A percentile compares a stretch with the other conserved stretches of the same genome.
Conservation (phyloP, 495 filamentous ascomycete genomes). For the Amphirosellinia nigrospora region DNA sequence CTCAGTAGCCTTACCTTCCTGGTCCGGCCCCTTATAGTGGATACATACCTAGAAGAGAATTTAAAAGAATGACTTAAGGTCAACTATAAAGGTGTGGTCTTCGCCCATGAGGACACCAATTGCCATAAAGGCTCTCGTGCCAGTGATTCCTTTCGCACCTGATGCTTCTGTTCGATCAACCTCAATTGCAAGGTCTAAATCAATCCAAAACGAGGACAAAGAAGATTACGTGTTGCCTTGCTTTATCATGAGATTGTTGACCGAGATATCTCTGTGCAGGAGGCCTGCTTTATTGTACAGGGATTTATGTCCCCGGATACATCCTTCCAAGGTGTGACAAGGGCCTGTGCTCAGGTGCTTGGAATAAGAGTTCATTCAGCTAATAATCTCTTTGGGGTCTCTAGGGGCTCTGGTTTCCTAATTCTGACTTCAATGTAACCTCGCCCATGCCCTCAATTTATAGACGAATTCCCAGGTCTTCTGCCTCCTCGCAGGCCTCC, state of each 20-base stretch:
- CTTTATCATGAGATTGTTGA: conserved; percentile 51
- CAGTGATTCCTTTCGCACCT: conserved; percentile 49
- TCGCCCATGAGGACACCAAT: conserved; percentile 49
- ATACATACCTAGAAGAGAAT: conserved; percentile 59
- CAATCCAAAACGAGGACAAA: conserved; percentile 46
- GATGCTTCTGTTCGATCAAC: conserved; percentile 38
- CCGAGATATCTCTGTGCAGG: conserved; percentile 50
- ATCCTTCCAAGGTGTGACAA: conserved; percentile 47
- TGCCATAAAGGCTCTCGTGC: conserved; percentile 56
- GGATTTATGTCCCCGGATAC: conserved; percentile 49
- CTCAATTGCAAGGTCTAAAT: conserved; percentile 50
- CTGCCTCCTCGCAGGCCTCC: no score
- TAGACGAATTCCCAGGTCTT: no score
- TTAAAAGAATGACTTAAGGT: conserved; percentile 63
- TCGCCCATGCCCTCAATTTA: no score
- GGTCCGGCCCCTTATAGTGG: conserved; percentile 34
- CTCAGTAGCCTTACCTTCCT: background rate
- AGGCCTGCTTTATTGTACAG: conserved; percentile 39
- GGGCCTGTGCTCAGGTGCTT: no score
- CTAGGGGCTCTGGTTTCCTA: no score
- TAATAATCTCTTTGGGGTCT: no score
- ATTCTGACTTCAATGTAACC: no score
- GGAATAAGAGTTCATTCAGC: no score
- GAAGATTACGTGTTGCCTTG: conserved; percentile 41
- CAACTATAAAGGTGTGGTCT: conserved; percentile 51